These are phyloP conservation scores for Ulota crispa DNA, from an alignment of 225 moss, liverwort and hornwort species.

Conservation along the genomic window DNA sequence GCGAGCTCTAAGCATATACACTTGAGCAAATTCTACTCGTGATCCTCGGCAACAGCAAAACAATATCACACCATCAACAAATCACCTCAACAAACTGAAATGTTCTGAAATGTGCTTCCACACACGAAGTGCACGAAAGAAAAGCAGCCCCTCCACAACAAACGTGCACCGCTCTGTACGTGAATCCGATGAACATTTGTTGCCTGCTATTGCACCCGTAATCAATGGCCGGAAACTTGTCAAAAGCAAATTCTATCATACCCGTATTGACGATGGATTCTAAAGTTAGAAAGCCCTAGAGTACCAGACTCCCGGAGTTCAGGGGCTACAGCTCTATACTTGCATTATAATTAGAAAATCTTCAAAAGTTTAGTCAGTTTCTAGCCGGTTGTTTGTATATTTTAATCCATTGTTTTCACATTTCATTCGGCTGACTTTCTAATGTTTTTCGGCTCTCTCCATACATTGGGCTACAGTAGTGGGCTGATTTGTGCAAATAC, in stretches of 20 bases:
- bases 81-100: background rate
- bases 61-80: background rate
- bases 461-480: background rate
- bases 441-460: too few relatives aligned
- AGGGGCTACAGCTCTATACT: too few relatives aligned
- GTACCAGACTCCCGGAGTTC: background rate
- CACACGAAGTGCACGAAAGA: background rate
- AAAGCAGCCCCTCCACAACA: background rate
- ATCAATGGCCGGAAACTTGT: background rate
- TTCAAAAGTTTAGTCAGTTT: too few relatives aligned
- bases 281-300: conserved; percentile 20
- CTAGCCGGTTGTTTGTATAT: too few relatives aligned
- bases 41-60: background rate
- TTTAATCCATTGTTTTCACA: too few relatives aligned
- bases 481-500: background rate
- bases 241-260: background rate
- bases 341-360: too few relatives aligned
- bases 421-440: too few relatives aligned
- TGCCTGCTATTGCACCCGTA: background rate
- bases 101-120: background rate
- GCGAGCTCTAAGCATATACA: background rate
- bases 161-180: background rate
- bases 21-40: background rate
- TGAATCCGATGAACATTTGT: background rate
- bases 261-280: background rate